phyloP scores from a whole-genome alignment of 2,329 filamentous ascomycete species.

The Hymenoscyphus linearis region DNA sequence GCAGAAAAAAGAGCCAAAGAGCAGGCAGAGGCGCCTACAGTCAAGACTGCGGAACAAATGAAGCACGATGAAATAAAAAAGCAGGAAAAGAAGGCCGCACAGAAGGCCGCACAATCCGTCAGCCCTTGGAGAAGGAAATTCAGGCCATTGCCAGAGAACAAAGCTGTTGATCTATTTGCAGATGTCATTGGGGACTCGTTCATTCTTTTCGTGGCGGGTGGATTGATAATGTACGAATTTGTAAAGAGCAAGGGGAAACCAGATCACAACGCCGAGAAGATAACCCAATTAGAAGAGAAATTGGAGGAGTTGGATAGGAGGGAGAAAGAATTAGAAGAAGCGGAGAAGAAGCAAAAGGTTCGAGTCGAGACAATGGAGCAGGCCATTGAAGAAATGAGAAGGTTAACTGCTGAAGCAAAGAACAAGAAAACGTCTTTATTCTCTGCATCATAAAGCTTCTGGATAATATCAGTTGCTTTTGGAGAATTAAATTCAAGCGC shows the following conservation, averaged over 20 bases:
- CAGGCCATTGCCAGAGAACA: slow-evolving; percentile 55
- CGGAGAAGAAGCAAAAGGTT: slow-evolving; percentile 32
- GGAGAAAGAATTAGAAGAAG: slow-evolving; percentile 50
- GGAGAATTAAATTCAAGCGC: background rate
- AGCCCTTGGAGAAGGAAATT: slow-evolving; percentile 61
- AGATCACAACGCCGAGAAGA: slow-evolving; percentile 49
- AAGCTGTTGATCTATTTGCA: slow-evolving; percentile 62
- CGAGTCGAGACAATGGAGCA: slow-evolving; percentile 31
- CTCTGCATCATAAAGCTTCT: slow-evolving; percentile 1
- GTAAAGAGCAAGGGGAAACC: slow-evolving; percentile 55
- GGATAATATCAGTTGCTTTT: background rate
- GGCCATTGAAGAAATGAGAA: slow-evolving; percentile 29
- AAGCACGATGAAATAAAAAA: slow-evolving; percentile 47
- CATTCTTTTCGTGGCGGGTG: slow-evolving; percentile 53
- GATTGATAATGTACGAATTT: slow-evolving; percentile 57
- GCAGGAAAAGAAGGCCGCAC: slow-evolving; percentile 32
- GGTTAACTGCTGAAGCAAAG: slow-evolving; percentile 11
- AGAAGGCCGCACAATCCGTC: slow-evolving; percentile 33
- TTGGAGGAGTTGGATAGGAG: slow-evolving; percentile 47
- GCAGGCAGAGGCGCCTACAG: slow-evolving; percentile 57
- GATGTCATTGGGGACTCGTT: slow-evolving; percentile 61
- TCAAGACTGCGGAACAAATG: slow-evolving; percentile 58
- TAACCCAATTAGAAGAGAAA: slow-evolving; percentile 47
- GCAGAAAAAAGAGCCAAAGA: slow-evolving; percentile 56
- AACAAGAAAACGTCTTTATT: slow-evolving; percentile 20